A percentile compares a stretch with the other conserved stretches of the same genome.
Evolutionary conservation across 192 early-diverging fungal species (phyloP).

Genomic region (Funneliformis mosseae): DNA sequence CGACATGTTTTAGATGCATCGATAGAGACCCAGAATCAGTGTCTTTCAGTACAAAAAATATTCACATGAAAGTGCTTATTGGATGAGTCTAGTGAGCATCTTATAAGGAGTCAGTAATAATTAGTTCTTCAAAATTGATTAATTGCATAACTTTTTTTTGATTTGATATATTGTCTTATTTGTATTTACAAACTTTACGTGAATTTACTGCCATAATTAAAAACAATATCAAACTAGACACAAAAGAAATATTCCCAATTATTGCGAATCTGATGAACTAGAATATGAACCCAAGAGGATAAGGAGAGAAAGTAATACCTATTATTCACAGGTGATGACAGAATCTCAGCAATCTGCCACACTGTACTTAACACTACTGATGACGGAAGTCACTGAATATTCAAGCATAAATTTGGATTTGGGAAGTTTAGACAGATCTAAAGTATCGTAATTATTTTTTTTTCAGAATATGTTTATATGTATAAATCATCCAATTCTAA

Average conservation of each 20-base stretch:
- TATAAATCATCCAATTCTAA: too few species aligned
- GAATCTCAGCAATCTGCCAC: not conserved
- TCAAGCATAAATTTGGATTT: not conserved
- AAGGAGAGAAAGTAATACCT: not conserved
- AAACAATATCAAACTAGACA: not conserved
- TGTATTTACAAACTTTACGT: not conserved
- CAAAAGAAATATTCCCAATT: not conserved
- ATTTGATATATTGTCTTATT: too few species aligned
- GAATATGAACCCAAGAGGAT: not conserved
- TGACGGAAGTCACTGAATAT: not conserved
- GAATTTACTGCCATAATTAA: not conserved
- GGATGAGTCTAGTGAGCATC: too few species aligned
- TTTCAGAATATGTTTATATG: too few species aligned
- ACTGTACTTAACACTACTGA: not conserved
- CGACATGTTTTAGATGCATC: not conserved
- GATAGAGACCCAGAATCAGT: not conserved
- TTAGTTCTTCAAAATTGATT: too few species aligned
- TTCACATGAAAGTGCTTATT: not conserved
- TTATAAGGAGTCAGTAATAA: too few species aligned
- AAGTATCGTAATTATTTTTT: too few species aligned
- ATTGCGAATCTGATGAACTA: not conserved
- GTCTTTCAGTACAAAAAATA: not conserved
- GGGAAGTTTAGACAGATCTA: too few species aligned
- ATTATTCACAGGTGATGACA: too few species aligned
- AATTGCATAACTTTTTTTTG: too few species aligned